Conservation (phyloP, 768 basidiomycete genomes). For the Multifurca ochricompacta region DNA sequence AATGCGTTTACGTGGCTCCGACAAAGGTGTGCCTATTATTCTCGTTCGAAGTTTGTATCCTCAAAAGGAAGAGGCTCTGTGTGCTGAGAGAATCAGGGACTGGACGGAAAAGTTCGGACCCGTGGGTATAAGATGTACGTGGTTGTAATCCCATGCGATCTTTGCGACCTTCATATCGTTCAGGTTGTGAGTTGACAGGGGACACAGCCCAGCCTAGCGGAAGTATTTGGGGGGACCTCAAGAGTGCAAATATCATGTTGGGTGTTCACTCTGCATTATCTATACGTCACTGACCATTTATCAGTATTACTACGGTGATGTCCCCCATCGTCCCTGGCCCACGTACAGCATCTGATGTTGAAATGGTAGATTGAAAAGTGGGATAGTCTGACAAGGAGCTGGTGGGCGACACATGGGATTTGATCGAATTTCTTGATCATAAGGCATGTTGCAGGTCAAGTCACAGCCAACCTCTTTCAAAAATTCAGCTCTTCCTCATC, state of each 20-base stretch:
- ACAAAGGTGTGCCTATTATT: conserved; percentile 54
- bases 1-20: conserved; percentile 89
- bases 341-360: not conserved
- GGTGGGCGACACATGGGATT: conserved; percentile 35
- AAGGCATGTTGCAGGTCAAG: conserved; percentile 39
- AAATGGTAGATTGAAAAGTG: conserved; percentile 83
- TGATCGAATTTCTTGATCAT: not conserved
- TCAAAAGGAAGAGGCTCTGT: conserved; percentile 56
- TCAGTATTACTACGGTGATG: conserved; percentile 71
- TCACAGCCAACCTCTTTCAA: conserved; percentile 57
- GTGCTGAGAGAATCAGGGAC: conserved; percentile 74
- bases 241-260: conserved; percentile 72
- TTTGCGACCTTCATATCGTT: not conserved
- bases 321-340: not conserved
- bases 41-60: not conserved
- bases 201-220: conserved; percentile 68
- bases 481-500: conserved; percentile 77
- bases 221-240: conserved; percentile 66
- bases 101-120: conserved; percentile 77
- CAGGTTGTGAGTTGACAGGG: conserved; percentile 88
- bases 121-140: conserved; percentile 67
- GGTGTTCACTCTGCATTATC: conserved; percentile 21
- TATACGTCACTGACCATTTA: not conserved
- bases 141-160: not conserved
- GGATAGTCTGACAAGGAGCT: conserved; percentile 88